phyloP scores from a whole-genome alignment of 495 filamentous ascomycete genomes.

The Podospora anserina region DNA sequence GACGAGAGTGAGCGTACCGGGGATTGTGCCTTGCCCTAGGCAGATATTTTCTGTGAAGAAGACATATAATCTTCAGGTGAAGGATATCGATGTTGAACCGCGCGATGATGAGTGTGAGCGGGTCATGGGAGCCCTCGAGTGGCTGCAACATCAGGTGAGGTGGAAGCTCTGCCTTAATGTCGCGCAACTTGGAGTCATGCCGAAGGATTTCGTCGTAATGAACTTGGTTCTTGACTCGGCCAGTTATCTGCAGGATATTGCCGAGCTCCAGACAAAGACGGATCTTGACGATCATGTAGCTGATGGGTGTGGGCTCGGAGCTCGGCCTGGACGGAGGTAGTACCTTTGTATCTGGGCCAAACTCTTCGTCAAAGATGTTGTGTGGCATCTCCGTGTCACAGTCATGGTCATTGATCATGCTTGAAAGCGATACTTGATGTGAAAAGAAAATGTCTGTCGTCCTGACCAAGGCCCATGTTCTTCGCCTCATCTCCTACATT shows the following conservation, averaged over 20 bases:
- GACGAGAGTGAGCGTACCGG: slow-evolving; percentile 76
- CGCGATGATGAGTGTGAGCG: slow-evolving; percentile 74
- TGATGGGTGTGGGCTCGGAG: slow-evolving; percentile 78
- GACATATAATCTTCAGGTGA: slow-evolving; percentile 76
- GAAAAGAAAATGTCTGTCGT: slow-evolving; percentile 84
- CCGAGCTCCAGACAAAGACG: slow-evolving; percentile 59
- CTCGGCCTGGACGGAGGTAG: slow-evolving; percentile 72
- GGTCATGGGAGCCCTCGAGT: slow-evolving; percentile 69
- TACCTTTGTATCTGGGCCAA: slow-evolving; percentile 70
- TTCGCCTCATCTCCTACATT: slow-evolving; percentile 72
- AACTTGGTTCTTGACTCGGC: slow-evolving; percentile 46
- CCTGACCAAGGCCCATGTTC: slow-evolving; percentile 83
- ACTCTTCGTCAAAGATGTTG: slow-evolving; percentile 93
- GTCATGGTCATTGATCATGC: slow-evolving; percentile 77
- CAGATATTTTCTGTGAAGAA: slow-evolving; percentile 83
- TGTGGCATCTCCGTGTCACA: slow-evolving; percentile 82
- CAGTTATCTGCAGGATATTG: slow-evolving; percentile 50
- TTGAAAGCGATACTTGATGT: slow-evolving; percentile 82
- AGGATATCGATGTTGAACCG: slow-evolving; percentile 77
- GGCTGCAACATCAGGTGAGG: slow-evolving; percentile 66
- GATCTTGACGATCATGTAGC: slow-evolving; percentile 82
- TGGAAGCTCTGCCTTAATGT: slow-evolving; percentile 63
- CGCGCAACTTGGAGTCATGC: slow-evolving; percentile 68
- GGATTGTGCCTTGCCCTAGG: slow-evolving; percentile 64
- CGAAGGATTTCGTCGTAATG: slow-evolving; percentile 79